Conservation (phyloP, 805 yeast species). For the Wickerhamiella dianesei region DNA sequence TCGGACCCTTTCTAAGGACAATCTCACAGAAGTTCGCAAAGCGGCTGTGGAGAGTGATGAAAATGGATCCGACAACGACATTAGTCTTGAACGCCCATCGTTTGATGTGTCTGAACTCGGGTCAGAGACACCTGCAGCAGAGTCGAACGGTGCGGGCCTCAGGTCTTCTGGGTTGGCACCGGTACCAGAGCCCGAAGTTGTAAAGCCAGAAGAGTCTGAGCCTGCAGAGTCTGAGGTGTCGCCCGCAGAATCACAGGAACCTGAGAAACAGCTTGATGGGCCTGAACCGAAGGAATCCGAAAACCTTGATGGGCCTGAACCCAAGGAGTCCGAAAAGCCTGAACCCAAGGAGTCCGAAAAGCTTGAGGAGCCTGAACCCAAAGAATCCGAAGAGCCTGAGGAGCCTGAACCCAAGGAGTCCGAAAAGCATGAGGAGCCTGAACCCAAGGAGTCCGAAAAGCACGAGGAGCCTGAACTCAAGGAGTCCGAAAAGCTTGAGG, state of each 20-base stretch:
- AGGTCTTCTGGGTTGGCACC: neutral
- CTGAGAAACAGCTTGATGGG: constrained; percentile 1
- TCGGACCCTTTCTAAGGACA: neutral
- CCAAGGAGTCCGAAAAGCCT: neutral
- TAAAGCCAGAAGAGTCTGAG: neutral
- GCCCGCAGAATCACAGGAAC: neutral
- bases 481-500: neutral
- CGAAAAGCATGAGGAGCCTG: constrained; percentile 1
- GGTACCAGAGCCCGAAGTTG: neutral
- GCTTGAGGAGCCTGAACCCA: neutral
- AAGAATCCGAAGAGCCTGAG: constrained; percentile 1
- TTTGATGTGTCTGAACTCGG: neutral
- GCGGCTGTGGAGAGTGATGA: neutral
- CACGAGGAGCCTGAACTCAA: constrained; percentile 1
- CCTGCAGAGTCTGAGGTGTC: neutral
- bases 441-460: neutral
- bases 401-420: neutral
- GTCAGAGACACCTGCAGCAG: neutral
- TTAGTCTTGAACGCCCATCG: neutral
- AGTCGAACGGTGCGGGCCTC: neutral
- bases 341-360: neutral
- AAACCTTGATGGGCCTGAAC: neutral
- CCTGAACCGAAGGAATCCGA: neutral
- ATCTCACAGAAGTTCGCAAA: neutral
- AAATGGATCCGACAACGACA: neutral